Conservation (phyloP, 345 rosid genomes). For the Dipteronia dyeriana region DNA sequence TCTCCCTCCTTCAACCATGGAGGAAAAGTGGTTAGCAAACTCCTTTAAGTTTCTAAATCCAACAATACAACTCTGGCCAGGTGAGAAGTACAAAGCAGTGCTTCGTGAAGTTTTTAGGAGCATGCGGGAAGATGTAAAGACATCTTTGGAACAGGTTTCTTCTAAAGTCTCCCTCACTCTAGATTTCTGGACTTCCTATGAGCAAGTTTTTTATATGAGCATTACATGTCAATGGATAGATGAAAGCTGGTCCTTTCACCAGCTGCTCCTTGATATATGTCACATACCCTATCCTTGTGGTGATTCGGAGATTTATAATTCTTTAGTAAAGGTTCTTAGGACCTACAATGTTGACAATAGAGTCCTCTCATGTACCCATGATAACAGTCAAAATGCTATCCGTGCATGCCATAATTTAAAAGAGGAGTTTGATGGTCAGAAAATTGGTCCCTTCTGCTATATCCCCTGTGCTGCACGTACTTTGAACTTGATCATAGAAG, state of each 20-base stretch:
- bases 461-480: slow-evolving; percentile 93
- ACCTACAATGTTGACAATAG: slow-evolving; percentile 68
- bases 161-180: slow-evolving; percentile 77
- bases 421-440: slow-evolving; percentile 72
- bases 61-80: slow-evolving; percentile 72
- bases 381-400: slow-evolving; percentile 74
- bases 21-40: slow-evolving; percentile 76
- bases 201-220: slow-evolving; percentile 76
- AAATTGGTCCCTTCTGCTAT: slow-evolving; percentile 76
- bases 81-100: slow-evolving; percentile 63
- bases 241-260: slow-evolving; percentile 70
- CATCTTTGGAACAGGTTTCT: slow-evolving; percentile 61
- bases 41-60: slow-evolving; percentile 86
- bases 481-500: slow-evolving; percentile 73
- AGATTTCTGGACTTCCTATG: slow-evolving; percentile 84
- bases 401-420: slow-evolving; percentile 82
- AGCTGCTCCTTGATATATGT: slow-evolving; percentile 75
- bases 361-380: slow-evolving; percentile 84
- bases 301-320: slow-evolving; percentile 60
- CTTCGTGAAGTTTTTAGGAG: slow-evolving; percentile 80
- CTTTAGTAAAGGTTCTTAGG: slow-evolving; percentile 64
- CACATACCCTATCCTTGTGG: slow-evolving; percentile 79
- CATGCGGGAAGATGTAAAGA: slow-evolving; percentile 83
- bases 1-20: slow-evolving; percentile 82
- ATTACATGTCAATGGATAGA: slow-evolving; percentile 89